Evolutionary conservation across 441 rosid species (phyloP), one percentile per base, ranked within the genome.

Genomic region (Arabidopsis hybrid): DNA sequence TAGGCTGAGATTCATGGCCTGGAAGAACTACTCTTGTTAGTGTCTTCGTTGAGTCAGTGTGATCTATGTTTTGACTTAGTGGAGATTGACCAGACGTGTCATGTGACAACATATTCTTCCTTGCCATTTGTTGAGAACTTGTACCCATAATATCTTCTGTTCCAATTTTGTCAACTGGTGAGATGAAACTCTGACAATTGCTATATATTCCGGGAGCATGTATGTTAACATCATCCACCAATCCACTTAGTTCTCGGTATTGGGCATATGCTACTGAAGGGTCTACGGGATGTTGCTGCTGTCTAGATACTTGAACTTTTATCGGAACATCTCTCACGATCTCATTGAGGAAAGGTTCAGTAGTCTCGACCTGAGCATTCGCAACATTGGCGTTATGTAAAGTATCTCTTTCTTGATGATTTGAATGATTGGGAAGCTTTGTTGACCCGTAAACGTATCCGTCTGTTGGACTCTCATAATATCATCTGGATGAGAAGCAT

Each of bases 381-480:
- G 2, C 40, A 34, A 57, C 40, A 34, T 34, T 34, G 7, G 7
- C 0, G 6, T 14, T 34, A 32, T 8, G 21, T 34, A 57, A 14
- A 57, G 42, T 14, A 34, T 57, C 61, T 57, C 21, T 57, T n/a
- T 56, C 60, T 56, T 56, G 60, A 56, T 32, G 39, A 32, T 7
- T 32, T 6, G 18, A 13, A 56, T 56, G 39, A 32, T n/a, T 56
- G 60, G 60, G 60, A 56, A 56, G 18, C 60, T 56, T 34, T 57
- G 61, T 34, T 57, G 61, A 56, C 60, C 60, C 61, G 7, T 34
- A 56, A 34, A 4, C 4, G 4, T 34, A 57, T 57, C 6, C 26
- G 3, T 14, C 42, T 34, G 42, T 57, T 34, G 61, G 61, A 34
- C 34, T 57, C 21, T 57, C 0, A 34, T 2, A 13, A 7, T 1